Base-by-base conservation (phyloP, 345 rosid genomes). In the Camelina neglecta region DNA sequence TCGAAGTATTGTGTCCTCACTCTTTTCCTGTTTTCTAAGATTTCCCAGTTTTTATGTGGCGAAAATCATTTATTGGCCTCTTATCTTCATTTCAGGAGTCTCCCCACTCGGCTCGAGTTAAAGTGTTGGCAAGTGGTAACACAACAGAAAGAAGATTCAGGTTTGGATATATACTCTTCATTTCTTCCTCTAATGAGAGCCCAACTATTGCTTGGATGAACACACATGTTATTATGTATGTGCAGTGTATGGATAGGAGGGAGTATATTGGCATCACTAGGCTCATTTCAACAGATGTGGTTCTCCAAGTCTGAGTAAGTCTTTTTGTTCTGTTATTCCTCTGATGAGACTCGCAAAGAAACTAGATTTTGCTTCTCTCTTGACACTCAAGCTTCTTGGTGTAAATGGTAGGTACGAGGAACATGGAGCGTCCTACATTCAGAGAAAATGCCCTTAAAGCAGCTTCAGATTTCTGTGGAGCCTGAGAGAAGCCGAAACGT, bases 201-300 rank as follows among this genome's bases (percentile, higher is more conserved):
- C 47, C 16, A 29, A 48, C 8, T 29, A 18, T 35, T 35, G 48
- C 4, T 53, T 36, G 20, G 21, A 67, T 35, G 21, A 36, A 51
- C 5, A 35, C 11, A 71, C 26, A 21, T 70, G 65, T 66, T 65
- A 4, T 29, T 79, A 23, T 35, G 7, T 61, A 73, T 61, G 56
- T 70, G 81, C 95, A 95, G 99, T 79, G 99, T 93, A 24, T 91
- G 99, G 99, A 96, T 96, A 49, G 98, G 99, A 75, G 98, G 97
- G 55, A 93, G 98, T 74, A 96, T 96, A 86, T 73, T 96, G 86
- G 99, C 99, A 54, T 96, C 99, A 41, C 96, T 96, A 13, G 99
- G 99, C 56, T 96, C 99, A 38, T 96, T 95, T 79, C 99, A 96
- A 88, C 99, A 96, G 83, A 93, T 93, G 99, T 96, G 98, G 98